phyloP scores from a whole-genome alignment of 2,329 filamentous ascomycete genomes.

The Diplocarpon mali region DNA sequence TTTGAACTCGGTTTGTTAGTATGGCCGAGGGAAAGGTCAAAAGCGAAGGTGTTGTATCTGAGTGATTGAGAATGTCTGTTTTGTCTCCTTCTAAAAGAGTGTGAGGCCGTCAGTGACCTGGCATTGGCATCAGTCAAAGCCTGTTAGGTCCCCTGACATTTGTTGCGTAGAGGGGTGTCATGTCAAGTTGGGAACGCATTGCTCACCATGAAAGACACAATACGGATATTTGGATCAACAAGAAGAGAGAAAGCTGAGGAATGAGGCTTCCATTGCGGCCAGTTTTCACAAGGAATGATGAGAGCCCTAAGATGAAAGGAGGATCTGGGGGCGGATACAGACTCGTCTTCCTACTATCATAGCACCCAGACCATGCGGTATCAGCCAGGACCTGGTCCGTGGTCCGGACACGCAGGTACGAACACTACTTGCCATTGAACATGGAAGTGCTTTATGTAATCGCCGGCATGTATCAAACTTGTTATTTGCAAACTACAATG shows the following conservation, averaged over 20 bases:
- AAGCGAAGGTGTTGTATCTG: too few species aligned
- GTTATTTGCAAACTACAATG: too few species aligned
- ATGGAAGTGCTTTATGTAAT: too few species aligned
- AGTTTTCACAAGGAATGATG: background rate
- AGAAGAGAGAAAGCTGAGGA: background rate
- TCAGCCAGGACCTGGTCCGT: too few species aligned
- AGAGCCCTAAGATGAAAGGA: background rate
- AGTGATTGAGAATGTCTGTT: too few species aligned
- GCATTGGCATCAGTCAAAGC: conserved; percentile 4
- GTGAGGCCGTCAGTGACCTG: conserved; percentile 7
- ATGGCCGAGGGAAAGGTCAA: background rate
- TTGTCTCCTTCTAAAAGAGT: conserved; percentile 3
- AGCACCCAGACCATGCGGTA: too few species aligned
- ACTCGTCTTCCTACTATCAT: too few species aligned
- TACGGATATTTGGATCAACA: conserved; percentile 1
- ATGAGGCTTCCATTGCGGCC: background rate
- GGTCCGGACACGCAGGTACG: too few species aligned
- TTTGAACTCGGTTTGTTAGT: background rate
- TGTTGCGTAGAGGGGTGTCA: background rate
- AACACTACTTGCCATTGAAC: too few species aligned
- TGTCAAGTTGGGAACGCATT: conserved; percentile 1
- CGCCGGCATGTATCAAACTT: too few species aligned
- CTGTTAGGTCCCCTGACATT: background rate
- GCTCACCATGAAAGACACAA: conserved; percentile 11
- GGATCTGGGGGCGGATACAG: too few species aligned